Conservation (phyloP, 805 yeast genomes). For the Candida yuanshanica region DNA sequence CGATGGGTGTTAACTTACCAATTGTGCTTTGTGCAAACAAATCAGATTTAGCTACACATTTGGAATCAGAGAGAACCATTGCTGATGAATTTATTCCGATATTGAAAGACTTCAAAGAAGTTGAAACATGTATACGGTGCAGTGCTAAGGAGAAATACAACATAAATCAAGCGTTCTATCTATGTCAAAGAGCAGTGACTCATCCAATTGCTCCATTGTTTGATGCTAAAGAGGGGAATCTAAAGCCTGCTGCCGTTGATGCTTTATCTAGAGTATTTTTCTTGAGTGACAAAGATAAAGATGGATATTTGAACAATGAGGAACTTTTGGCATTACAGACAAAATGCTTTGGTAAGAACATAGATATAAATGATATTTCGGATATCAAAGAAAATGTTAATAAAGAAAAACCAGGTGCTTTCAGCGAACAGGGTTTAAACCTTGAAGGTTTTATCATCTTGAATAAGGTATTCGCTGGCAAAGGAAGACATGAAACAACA, state of each 20-base stretch:
- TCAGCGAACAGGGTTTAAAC: conserved; percentile 49
- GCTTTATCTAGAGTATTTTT: conserved; percentile 82
- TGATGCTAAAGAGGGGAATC: conserved; percentile 81
- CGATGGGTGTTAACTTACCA: conserved; percentile 90
- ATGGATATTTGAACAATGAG: conserved; percentile 65
- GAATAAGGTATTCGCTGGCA: conserved; percentile 79
- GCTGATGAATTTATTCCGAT: conserved; percentile 83
- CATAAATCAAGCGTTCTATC: conserved; percentile 85
- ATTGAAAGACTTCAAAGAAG: conserved; percentile 86
- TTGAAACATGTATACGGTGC: conserved; percentile 85
- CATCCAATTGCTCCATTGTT: conserved; percentile 91
- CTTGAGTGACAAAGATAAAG: conserved; percentile 85
- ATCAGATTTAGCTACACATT: conserved; percentile 40
- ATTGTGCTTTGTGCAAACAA: conserved; percentile 88
- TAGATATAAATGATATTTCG: conserved; percentile 45
- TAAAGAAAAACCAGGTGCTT: conserved; percentile 27
- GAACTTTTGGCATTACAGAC: conserved; percentile 69
- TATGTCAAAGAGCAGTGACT: conserved; percentile 89
- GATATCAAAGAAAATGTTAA: conserved; percentile 35
- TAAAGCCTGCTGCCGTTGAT: conserved; percentile 69
- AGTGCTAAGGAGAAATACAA: conserved; percentile 81
- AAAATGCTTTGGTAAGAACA: conserved; percentile 63
- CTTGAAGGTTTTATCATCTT: conserved; percentile 70
- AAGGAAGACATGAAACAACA: conserved; percentile 92
- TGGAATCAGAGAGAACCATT: conserved; percentile 42